Base-by-base conservation (phyloP, 371 early-diverging fungal species). In the Umbelopsis sp. region DNA sequence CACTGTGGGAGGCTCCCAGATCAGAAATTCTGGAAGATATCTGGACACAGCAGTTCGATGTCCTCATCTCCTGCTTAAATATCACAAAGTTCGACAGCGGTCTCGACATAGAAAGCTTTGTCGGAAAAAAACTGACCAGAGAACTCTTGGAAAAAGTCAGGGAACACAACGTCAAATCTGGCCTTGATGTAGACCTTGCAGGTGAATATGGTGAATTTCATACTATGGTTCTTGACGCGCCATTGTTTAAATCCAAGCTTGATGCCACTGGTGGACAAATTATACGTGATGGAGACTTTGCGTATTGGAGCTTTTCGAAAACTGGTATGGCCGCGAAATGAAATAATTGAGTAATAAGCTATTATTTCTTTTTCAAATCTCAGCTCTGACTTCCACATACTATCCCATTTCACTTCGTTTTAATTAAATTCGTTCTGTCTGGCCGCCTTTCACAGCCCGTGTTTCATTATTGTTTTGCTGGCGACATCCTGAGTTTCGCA, bases 201-300 rank as follows among this genome's bases (percentile, higher is more conserved):
- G 88, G 88, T 11, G 87, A 87, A 65, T 78, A 70, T 46, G 88
- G 88, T 12, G 88, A 87, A 67, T 82, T 86, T 46, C 87, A 87
- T 53, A 85, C 87, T 0, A 83, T 86, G 86, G 87, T 86, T 1
- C 68, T 82, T 3, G 74, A 80, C 35, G 83, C 80, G 32, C 86
- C 87, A 5, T 70, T 84, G 1, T 82, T 73, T 20, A 73, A 57
- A 35, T 32, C 4, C 57, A 57, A 57, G 35, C 22, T 57, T 35
- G 57, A 57, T 57, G 29, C 18, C 35, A 35, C 35, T 16, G 35
- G n/a, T 29, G 35, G 57, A 11, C 57, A 57, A 35, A 57, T 57
- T 16, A n/a, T 57, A 16, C 57, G 35, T 35, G 57, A 57, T 57
- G 57, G 57, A 57, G 57, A 57, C 18, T 57, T 57, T 57, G 57